Percentiles rank a stretch among this genome's conserved stretches.
Conservation (phyloP, 2,329 filamentous ascomycete species). For the Botrytis fragariae region DNA sequence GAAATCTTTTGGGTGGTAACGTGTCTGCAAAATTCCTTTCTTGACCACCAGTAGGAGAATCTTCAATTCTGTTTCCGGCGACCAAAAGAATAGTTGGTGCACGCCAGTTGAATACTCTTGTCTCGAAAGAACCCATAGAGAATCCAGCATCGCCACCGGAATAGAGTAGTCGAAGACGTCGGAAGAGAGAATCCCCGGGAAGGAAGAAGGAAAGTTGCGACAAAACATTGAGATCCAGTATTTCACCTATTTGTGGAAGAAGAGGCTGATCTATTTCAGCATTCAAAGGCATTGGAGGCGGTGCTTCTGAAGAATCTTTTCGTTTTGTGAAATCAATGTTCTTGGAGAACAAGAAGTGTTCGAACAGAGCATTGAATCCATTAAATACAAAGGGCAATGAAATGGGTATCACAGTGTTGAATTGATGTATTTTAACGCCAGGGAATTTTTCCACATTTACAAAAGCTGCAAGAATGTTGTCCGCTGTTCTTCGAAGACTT, state of each 20-base stretch:
- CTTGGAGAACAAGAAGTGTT: constrained; percentile 73
- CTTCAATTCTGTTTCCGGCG: constrained; percentile 58
- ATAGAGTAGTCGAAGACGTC: constrained; percentile 64
- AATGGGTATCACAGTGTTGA: constrained; percentile 57
- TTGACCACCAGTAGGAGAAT: constrained; percentile 49
- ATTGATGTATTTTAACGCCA: constrained; percentile 60
- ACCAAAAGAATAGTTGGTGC: constrained; percentile 72
- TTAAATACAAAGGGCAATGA: constrained; percentile 66
- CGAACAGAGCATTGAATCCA: constrained; percentile 66
- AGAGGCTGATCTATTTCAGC: constrained; percentile 41
- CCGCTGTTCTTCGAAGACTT: constrained; percentile 58
- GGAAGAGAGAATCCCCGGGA: constrained; percentile 61
- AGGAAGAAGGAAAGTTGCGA: constrained; percentile 74
- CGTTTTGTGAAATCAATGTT: constrained; percentile 59
- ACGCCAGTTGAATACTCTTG: constrained; percentile 73
- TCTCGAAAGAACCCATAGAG: constrained; percentile 73
- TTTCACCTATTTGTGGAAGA: constrained; percentile 55
- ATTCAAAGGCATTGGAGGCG: constrained; percentile 23
- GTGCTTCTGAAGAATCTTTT: constrained; percentile 31
- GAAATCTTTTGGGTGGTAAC: constrained; percentile 61
- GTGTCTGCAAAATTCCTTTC: constrained; percentile 58
- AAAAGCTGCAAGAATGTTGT: constrained; percentile 65
- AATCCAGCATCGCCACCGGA: constrained; percentile 70
- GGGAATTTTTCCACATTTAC: constrained; percentile 62
- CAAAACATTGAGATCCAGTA: constrained; percentile 62